Conservation (phyloP, 2,329 filamentous ascomycete species). For the Microcera coccophila region DNA sequence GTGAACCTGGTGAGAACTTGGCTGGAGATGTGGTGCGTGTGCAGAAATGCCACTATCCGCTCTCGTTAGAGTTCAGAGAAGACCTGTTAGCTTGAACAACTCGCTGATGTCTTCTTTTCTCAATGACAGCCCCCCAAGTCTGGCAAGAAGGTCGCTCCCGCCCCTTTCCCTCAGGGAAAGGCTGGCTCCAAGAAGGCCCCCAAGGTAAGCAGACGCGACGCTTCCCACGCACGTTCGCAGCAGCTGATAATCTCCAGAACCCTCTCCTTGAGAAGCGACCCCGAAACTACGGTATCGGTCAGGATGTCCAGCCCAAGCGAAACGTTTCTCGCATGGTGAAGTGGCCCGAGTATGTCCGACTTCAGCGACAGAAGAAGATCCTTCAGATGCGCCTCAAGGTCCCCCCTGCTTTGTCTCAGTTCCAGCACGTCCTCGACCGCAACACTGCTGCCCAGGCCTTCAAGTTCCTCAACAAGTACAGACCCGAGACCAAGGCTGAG, state of each 20-base stretch:
- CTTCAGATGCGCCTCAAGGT: slow-evolving; percentile 98
- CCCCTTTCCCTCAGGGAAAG: slow-evolving; percentile 94
- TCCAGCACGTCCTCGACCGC: slow-evolving; percentile 94
- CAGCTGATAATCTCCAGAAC: slow-evolving; percentile 59
- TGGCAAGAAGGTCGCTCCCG: slow-evolving; percentile 96
- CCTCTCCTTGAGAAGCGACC: slow-evolving; percentile 97
- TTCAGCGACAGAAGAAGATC: slow-evolving; percentile 93
- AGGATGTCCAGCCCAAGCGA: slow-evolving; percentile 95
- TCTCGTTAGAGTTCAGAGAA: slow-evolving; percentile 94
- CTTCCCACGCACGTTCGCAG: too few species aligned
- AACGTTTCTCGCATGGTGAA: slow-evolving; percentile 98
- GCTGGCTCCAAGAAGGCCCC: slow-evolving; percentile 88
- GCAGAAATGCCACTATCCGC: slow-evolving; percentile 53
- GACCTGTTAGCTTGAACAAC: slow-evolving; percentile 73
- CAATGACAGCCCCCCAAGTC: slow-evolving; percentile 99
- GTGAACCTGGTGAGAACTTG: slow-evolving; percentile 55
- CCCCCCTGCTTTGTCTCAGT: slow-evolving; percentile 93
- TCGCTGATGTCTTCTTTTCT: slow-evolving; percentile 99
- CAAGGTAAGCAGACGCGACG: slow-evolving; percentile 66
- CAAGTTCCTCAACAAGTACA: slow-evolving; percentile 99
- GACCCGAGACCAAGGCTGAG: slow-evolving; percentile 96
- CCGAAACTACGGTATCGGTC: slow-evolving; percentile 97
- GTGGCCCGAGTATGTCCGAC: slow-evolving; percentile 99
- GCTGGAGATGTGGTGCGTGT: slow-evolving; percentile 56
- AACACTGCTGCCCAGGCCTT: slow-evolving; percentile 95